Evolutionary conservation across 163 green algal species (phyloP).

Genomic region (Scenedesmus sp.): DNA sequence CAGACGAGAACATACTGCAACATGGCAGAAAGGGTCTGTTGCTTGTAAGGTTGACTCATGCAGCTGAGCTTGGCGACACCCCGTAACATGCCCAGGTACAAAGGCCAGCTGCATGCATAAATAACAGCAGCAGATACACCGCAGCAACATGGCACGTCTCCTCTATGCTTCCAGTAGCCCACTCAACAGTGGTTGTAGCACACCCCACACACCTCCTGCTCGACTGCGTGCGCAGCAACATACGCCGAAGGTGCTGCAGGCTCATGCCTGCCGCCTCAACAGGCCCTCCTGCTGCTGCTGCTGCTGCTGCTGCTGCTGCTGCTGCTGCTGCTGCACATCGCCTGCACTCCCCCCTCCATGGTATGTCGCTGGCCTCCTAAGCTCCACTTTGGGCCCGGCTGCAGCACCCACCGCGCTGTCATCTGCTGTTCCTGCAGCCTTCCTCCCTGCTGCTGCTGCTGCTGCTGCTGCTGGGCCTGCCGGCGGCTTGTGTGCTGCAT

Average conservation of each 20-base stretch:
- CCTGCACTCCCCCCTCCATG: not conserved
- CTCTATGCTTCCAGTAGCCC: not conserved
- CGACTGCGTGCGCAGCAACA: not conserved
- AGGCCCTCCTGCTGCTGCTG: not conserved
- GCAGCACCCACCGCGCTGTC: not conserved
- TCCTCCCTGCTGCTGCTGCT: not conserved
- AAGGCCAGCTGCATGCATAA: too few species aligned
- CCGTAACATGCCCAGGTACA: too few species aligned
- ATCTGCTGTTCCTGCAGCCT: not conserved
- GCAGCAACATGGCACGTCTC: too few species aligned
- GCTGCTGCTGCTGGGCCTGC: too few species aligned
- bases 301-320: constrained; percentile 22
- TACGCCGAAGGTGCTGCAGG: constrained; percentile 25
- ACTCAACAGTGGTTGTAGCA: too few species aligned
- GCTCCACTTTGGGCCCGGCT: not conserved
- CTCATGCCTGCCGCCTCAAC: not conserved
- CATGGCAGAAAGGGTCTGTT: too few species aligned
- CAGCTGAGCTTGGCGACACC: not conserved
- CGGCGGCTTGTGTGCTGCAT: not conserved
- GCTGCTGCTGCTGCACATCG: not conserved
- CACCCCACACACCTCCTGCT: not conserved
- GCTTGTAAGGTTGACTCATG: not conserved
- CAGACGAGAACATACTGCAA: too few species aligned
- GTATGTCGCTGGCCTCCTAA: not conserved
- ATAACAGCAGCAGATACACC: too few species aligned